Evolutionary conservation across 108 stramenopile species (phyloP), one percentile per base, ranked within the genome.

Genomic region (Cyclotella baltica): DNA sequence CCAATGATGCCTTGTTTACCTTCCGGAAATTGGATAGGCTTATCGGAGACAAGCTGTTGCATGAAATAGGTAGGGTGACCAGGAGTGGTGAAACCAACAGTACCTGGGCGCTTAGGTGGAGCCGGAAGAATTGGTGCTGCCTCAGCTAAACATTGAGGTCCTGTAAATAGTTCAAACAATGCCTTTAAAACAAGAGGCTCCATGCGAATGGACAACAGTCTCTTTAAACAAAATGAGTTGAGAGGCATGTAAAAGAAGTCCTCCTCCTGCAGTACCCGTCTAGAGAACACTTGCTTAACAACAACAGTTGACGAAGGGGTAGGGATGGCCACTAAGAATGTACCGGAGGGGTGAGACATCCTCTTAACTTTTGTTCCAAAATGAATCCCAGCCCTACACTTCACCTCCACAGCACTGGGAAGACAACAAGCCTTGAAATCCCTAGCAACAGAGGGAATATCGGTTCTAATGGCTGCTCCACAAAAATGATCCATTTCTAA

Each of bases 391-490:
- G 22, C 22, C 4, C 1, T 25, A 25, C 55, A 55, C 23, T 25
- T 55, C 2, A 2, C 25, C 25, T 55, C 55, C 11, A 1, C 55
- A 27, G 51, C 4, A 4, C 4, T 20, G n/a, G 51, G 51, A 22
- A 43, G 40, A 43, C 10, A 22, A 25, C 55, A 55, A 25, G 55
- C 55, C 22, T 25, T 55, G 55, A 55, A 55, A 25, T 55, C 55
- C 22, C 25, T 22, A n/a, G 23, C 55, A 25, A 25, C 25, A 1
- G 4, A n/a, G 20, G 20, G 1, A 2, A 55, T 23, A 1, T 55
- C 55, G 11, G 22, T 25, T 1, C 23, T 5, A 25, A 55, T 55
- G 5, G 55, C 55, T 55, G 13, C 55, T 1, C 55, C 13, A 25
- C 55, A 55, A 3, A 55, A 25, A 1, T 25, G 10, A 4, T n/a